Base-by-base conservation (phyloP, 768 basidiomycete genomes). In the Strobilomyces confusus region DNA sequence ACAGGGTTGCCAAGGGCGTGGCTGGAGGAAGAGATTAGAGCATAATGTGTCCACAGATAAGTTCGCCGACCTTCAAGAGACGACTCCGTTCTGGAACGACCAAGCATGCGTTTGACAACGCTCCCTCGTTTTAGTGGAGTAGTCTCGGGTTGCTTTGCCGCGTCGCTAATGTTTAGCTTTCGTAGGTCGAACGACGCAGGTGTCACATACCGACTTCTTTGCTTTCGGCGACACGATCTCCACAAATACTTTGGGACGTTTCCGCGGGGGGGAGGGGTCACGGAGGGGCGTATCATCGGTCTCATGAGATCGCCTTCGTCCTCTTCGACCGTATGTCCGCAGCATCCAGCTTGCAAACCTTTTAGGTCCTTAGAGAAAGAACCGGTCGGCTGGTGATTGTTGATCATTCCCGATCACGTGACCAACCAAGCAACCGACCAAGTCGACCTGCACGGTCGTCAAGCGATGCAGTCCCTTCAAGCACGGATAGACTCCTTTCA, bases 51-150 rank as follows among this genome's bases (percentile, higher is more conserved):
- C 19, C 8, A 6, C 9, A 22, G 25, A 44, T 25, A 17, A 17
- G 23, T 2, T 6, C 7, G 41, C 19, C 17, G 17, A 63, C 62
- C 48, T 55, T 73, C 73, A 44, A 80, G 61, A 5, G 77, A 79
- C 1, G 82, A 73, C 25, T 86, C 86, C 0, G 87, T 89, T 51
- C 75, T 80, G 13, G 86, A 83, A 1, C 87, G 78, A 9, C 78
- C 77, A 1, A 89, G 79, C 87, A 90, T 90, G 20, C 87, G 83
- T 52, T 81, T 84, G 12, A 84, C 77, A 6, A 89, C 65, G 41
- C 72, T 69, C 19, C 56, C 51, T 73, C 79, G 19, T 65, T 66
- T 13, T 75, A 77, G 9, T 76, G 70, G 44, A 23, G 47, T 49
- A 3, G 34, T 4, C 34, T 36, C 15, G 34, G 14, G 5, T 7